A percentile compares a stretch with the other conserved stretches of the same genome.
Conservation (phyloP, 352 stramenopile species). For the Peronospora belbahrii region DNA sequence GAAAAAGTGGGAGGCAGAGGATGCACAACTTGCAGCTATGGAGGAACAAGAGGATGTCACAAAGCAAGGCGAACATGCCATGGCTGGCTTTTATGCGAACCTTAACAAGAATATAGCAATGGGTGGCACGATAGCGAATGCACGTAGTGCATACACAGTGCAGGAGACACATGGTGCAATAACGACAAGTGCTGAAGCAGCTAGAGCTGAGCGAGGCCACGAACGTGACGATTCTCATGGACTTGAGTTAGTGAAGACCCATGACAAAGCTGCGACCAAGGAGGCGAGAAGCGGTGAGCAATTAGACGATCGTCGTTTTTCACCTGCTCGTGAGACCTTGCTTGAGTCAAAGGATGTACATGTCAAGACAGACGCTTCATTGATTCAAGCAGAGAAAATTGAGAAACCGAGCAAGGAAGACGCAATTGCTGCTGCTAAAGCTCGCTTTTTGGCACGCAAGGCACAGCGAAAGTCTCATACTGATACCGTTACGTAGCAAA, state of each 20-base stretch:
- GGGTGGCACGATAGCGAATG: conserved; percentile 63
- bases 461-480: conserved; percentile 29
- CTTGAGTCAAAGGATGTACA: neutral
- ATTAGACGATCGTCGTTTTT: conserved; percentile 4
- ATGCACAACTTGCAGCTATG: conserved; percentile 50
- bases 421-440: conserved; percentile 62
- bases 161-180: conserved; percentile 14
- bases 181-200: neutral
- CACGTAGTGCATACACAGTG: conserved; percentile 79
- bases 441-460: conserved; percentile 84
- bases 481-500: conserved; percentile 12
- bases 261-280: conserved; percentile 10
- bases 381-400: conserved; percentile 1
- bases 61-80: conserved; percentile 61
- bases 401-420: conserved; percentile 55
- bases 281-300: conserved; percentile 13
- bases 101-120: conserved; percentile 90
- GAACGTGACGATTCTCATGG: neutral
- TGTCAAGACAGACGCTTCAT: conserved; percentile 4
- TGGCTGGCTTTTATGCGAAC: conserved; percentile 88
- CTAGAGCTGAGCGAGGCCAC: conserved; percentile 1
- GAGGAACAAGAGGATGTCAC: conserved; percentile 70
- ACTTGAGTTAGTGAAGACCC: neutral
- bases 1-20: conserved; percentile 82
- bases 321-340: conserved; percentile 2